These are phyloP conservation scores for Globomyces sp. DNA, from an alignment of 371 early-diverging fungal species.

Conservation along the genomic window DNA sequence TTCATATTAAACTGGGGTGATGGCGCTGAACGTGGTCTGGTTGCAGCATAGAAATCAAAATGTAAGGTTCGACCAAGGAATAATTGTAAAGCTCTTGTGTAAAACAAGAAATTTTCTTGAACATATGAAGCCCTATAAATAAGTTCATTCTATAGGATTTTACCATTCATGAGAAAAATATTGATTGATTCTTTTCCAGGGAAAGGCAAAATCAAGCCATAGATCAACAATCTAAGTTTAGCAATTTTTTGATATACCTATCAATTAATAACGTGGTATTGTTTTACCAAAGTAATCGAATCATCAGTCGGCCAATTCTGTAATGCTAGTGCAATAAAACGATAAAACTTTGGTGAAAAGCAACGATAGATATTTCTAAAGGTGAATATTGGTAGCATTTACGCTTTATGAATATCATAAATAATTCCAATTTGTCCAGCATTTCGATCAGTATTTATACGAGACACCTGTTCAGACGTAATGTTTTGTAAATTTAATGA, in stretches of 20 bases:
- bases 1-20: background rate
- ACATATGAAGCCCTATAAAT: slow-evolving; percentile 10
- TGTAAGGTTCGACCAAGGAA: slow-evolving; percentile 6
- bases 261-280: background rate
- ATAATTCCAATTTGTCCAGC: background rate
- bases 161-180: slow-evolving; percentile 6
- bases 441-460: background rate
- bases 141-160: background rate
- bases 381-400: background rate
- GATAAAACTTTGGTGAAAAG: slow-evolving; percentile 9
- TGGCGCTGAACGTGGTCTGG: slow-evolving; percentile 3
- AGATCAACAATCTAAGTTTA: slow-evolving; percentile 15
- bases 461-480: slow-evolving; percentile 1
- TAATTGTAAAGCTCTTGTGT: slow-evolving; percentile 10
- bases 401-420: too few relatives aligned
- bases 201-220: slow-evolving; percentile 8
- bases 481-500: slow-evolving; percentile 12
- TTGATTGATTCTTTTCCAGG: slow-evolving; percentile 3
- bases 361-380: background rate
- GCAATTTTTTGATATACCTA: too few relatives aligned
- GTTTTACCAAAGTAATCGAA: slow-evolving; percentile 3
- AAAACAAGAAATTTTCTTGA: slow-evolving; percentile 14
- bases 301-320: slow-evolving; percentile 4
- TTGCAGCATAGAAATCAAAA: slow-evolving; percentile 14
- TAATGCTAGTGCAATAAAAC: background rate